A percentile compares a stretch with the other conserved stretches of the same genome.
Conservation (phyloP, 2,329 filamentous ascomycete genomes). For the Cryphonectria nitschkei region DNA sequence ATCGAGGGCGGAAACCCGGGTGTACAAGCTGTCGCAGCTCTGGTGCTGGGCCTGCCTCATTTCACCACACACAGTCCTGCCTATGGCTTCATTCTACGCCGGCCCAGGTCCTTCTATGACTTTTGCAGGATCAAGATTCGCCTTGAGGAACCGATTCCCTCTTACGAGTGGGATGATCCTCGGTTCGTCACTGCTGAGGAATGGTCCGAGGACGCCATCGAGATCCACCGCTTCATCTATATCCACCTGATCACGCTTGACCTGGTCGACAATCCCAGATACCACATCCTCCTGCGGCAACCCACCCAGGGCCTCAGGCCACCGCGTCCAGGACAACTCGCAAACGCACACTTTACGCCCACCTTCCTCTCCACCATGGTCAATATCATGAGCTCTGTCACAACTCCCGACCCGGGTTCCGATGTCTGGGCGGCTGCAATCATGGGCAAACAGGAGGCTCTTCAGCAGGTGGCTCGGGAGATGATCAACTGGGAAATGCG, state of each 20-base stretch:
- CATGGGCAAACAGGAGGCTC: not conserved
- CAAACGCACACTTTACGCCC: not conserved
- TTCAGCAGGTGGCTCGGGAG: not conserved
- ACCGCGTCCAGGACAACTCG: not conserved
- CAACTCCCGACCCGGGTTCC: too few species aligned
- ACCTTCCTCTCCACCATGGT: not conserved
- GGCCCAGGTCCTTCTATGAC: not conserved
- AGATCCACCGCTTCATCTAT: not conserved
- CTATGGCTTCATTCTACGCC: not conserved
- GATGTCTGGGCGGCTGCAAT: not conserved
- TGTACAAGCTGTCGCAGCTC: not conserved
- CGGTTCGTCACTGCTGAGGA: not conserved
- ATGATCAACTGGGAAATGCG: not conserved
- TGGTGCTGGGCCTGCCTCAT: not conserved
- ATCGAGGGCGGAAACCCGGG: not conserved
- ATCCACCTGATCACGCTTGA: not conserved
- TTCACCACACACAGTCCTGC: not conserved
- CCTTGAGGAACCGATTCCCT: not conserved
- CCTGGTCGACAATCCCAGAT: not conserved
- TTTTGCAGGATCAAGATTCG: not conserved
- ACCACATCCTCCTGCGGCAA: not conserved
- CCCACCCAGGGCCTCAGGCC: not conserved
- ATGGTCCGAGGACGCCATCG: not conserved
- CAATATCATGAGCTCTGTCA: not conserved
- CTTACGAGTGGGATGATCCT: not conserved